A percentile compares a stretch with the other conserved stretches of the same genome.
Conservation (phyloP, 2,329 filamentous ascomycete species). For the Penicillium sp. region DNA sequence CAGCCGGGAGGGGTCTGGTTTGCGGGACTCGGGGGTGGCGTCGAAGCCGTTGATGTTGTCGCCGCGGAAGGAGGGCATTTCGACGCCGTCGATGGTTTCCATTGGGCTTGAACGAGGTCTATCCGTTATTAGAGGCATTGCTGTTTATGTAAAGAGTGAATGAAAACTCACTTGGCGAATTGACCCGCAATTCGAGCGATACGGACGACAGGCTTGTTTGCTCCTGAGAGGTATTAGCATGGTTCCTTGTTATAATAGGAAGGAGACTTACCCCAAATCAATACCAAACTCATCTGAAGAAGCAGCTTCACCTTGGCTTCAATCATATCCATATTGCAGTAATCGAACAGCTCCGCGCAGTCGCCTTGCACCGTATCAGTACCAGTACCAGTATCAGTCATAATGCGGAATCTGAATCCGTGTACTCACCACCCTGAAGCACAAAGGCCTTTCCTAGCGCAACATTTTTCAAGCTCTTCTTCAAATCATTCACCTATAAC, state of each 20-base stretch:
- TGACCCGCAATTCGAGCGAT: conserved; percentile 95
- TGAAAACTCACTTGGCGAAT: conserved; percentile 63
- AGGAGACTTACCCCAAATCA: conserved; percentile 66
- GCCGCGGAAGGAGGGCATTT: conserved; percentile 82
- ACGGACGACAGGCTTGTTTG: conserved; percentile 72
- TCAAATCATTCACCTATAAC: no score
- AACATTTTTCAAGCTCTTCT: conserved; percentile 70
- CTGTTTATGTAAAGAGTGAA: background rate
- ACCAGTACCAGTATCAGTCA: conserved; percentile 3
- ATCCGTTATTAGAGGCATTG: conserved; percentile 1
- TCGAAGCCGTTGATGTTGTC: conserved; percentile 89
- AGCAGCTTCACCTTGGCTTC: conserved; percentile 95
- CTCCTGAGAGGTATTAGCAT: conserved; percentile 28
- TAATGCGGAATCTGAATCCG: background rate
- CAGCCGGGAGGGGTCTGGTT: conserved; percentile 71
- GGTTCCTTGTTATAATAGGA: background rate
- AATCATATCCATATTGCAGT: conserved; percentile 80
- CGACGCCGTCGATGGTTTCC: conserved; percentile 68
- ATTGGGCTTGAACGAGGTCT: conserved; percentile 74
- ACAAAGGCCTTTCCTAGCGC: conserved; percentile 85
- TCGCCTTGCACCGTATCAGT: no score
- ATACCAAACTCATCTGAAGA: conserved; percentile 89
- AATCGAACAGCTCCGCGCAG: conserved; percentile 94
- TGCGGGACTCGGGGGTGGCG: conserved; percentile 56
- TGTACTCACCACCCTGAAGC: conserved; percentile 65